phyloP scores from a whole-genome alignment of 169 alveolate species.

The Cryptosporidium xiaoi region DNA sequence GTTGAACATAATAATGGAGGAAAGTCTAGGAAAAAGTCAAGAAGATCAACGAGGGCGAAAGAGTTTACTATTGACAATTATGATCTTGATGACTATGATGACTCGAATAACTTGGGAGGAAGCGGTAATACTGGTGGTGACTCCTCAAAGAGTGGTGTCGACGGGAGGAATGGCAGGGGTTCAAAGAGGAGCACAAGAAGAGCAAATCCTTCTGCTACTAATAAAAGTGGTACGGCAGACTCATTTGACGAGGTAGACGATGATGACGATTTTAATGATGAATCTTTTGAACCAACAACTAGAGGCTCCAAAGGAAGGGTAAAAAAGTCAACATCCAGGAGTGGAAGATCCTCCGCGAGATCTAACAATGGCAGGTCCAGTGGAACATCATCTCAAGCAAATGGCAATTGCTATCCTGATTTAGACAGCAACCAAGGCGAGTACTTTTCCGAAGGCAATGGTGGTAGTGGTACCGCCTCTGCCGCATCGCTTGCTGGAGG shows the following conservation, averaged over 20 bases:
- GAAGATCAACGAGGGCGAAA: constrained; percentile 66
- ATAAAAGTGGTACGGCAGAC: neutral
- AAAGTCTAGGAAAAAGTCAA: constrained; percentile 54
- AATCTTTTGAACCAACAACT: constrained; percentile 55
- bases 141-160: constrained; percentile 1
- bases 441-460: neutral
- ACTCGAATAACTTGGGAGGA: neutral
- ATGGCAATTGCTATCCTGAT: neutral
- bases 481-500: no score
- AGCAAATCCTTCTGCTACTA: neutral
- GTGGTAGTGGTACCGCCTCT: no score
- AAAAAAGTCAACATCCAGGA: constrained; percentile 11
- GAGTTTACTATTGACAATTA: constrained; percentile 53
- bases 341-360: neutral
- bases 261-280: constrained; percentile 69
- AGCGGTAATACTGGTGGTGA: neutral
- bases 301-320: constrained; percentile 2
- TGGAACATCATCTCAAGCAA: constrained; percentile 1
- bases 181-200: constrained; percentile 11
- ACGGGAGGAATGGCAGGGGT: constrained; percentile 20
- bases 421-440: constrained; percentile 5
- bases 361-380: neutral
- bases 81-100: constrained; percentile 38
- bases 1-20: constrained; percentile 1
- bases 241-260: constrained; percentile 9